These are phyloP conservation scores for Candida pseudofarinosa DNA, from an alignment of 805 yeast genomes.

Conservation along the genomic window DNA sequence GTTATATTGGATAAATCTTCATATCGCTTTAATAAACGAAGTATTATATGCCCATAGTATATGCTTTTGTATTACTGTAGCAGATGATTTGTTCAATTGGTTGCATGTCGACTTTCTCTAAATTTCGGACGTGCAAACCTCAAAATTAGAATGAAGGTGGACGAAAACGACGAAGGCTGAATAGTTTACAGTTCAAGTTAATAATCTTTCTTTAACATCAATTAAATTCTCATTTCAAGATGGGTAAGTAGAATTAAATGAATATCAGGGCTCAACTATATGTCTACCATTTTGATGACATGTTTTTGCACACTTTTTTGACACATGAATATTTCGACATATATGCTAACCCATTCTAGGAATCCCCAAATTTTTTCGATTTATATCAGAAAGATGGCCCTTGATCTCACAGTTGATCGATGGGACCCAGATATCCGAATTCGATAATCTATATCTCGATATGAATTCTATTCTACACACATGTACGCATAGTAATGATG, in stretches of 20 bases:
- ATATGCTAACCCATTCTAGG: conserved; percentile 40
- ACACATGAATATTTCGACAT: too few species aligned
- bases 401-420: conserved; percentile 76
- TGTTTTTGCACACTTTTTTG: too few species aligned
- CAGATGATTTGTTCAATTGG: background rate
- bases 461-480: conserved; percentile 96
- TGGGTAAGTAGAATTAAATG: background rate
- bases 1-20: background rate
- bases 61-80: background rate
- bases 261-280: too few species aligned
- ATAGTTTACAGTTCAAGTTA: background rate
- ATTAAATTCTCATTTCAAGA: background rate
- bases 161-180: background rate
- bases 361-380: conserved; percentile 94
- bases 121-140: too few species aligned
- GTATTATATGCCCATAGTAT: background rate
- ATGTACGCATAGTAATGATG: conserved; percentile 84
- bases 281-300: too few species aligned
- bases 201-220: background rate
- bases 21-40: background rate
- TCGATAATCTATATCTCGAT: conserved; percentile 90
- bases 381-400: conserved; percentile 99
- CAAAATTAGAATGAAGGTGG: background rate
- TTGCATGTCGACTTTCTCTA: background rate
- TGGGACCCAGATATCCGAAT: conserved; percentile 82